Percentiles rank a stretch among this genome's conserved stretches.
These are phyloP conservation scores for Syzygium oleosum DNA, from an alignment of 345 rosid species.

Conservation along the genomic window DNA sequence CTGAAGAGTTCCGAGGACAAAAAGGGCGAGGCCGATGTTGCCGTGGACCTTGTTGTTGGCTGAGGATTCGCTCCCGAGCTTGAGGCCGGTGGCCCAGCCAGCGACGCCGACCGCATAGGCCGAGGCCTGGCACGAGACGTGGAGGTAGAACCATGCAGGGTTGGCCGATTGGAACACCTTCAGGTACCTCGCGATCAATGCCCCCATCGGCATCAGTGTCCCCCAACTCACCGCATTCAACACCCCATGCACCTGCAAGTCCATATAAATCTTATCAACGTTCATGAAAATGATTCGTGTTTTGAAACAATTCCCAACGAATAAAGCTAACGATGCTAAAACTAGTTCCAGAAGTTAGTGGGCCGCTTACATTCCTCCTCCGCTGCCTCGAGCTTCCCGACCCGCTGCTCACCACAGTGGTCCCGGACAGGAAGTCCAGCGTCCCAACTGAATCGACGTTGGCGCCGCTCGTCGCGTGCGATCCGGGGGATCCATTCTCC, in stretches of 20 bases:
- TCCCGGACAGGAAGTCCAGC: slow-evolving; percentile 40
- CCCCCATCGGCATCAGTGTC: slow-evolving; percentile 19
- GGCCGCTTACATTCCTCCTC: slow-evolving; percentile 64
- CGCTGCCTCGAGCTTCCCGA: slow-evolving; percentile 18
- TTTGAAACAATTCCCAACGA: neutral
- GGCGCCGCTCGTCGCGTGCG: slow-evolving; percentile 1
- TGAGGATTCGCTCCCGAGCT: slow-evolving; percentile 6
- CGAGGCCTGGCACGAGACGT: slow-evolving; percentile 9
- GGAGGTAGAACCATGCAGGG: slow-evolving; percentile 27
- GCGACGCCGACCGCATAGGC: slow-evolving; percentile 17
- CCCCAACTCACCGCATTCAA: slow-evolving; percentile 29
- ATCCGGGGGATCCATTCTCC: neutral
- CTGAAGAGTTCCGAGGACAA: slow-evolving; percentile 16
- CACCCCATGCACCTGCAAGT: slow-evolving; percentile 14
- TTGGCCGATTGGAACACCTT: slow-evolving; percentile 15
- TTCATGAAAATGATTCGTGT: neutral
- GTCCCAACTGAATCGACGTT: slow-evolving; percentile 22
- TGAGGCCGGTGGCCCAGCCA: slow-evolving; percentile 18
- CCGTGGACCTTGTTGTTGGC: slow-evolving; percentile 3
- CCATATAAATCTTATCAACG: neutral
- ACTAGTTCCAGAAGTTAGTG: neutral
- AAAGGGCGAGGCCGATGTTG: slow-evolving; percentile 13
- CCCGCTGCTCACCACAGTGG: neutral
- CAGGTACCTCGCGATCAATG: slow-evolving; percentile 20
- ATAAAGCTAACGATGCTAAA: neutral